Evolutionary conservation across 257 asterid species (phyloP).

Genomic region (Solanum dulcamara): DNA sequence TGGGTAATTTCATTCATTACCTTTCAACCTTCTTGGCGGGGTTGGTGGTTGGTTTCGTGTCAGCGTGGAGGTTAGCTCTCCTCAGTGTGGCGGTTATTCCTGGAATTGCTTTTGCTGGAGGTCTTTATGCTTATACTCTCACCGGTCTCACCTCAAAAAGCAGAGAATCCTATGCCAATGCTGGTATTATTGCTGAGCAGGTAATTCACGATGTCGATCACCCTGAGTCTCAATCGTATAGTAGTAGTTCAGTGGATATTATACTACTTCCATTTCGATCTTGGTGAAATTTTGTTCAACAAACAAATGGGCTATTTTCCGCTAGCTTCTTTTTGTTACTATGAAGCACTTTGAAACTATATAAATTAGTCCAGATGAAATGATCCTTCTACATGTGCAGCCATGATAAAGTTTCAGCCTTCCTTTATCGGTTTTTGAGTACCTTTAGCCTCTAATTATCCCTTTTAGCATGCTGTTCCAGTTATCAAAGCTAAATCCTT

Average conservation of each 20-base stretch:
- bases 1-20: constrained; percentile 95
- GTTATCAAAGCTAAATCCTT: not conserved
- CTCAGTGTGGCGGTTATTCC: constrained; percentile 98
- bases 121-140: constrained; percentile 82
- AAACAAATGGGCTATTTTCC: not conserved
- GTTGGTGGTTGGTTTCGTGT: constrained; percentile 94
- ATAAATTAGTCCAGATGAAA: not conserved
- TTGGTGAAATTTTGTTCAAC: not conserved
- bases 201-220: constrained; percentile 22
- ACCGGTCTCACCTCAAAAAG: constrained; percentile 96
- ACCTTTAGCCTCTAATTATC: not conserved
- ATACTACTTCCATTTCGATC: not conserved
- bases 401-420: not conserved
- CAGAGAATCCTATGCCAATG: constrained; percentile 91
- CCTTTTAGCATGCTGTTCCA: not conserved
- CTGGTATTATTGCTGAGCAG: constrained; percentile 97
- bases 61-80: constrained; percentile 93
- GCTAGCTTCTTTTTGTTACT: not conserved
- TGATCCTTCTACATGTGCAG: not conserved
- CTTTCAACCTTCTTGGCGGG: constrained; percentile 98
- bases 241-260: not conserved
- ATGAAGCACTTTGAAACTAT: not conserved
- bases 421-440: not conserved
- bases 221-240: not conserved
- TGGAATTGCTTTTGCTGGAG: constrained; percentile 97